Base-by-base conservation (phyloP, 768 basidiomycete genomes). In the Mycena maculata region DNA sequence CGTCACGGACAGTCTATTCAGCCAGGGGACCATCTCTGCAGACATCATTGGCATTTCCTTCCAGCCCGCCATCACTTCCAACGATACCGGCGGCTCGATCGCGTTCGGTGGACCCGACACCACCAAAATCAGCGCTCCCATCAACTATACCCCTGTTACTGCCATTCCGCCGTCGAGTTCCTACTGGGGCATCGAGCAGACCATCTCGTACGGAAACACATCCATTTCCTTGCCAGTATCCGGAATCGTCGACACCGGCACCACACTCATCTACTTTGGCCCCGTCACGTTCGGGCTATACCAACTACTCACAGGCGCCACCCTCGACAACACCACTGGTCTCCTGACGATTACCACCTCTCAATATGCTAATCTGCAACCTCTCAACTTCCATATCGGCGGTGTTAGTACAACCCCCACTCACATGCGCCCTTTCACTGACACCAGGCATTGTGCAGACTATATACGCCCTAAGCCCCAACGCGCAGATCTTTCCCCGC, bases 161-260 rank as follows among this genome's bases (percentile, higher is more conserved):
- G 22, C 28, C 5, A 49, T 33, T 33, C 36, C 47, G 20, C 88
- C 88, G 28, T 80, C 86, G 36, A 76, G 67, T 57, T 69, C 76
- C 27, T 89, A 82, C 81, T 90, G 88, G 89, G 89, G 89, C 36
- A 87, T 90, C 66, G 79, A 87, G 73, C 83, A 90, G 76, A 81
- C 81, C 63, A 79, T 89, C 65, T 79, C 77, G 20, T 88, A 87
- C 65, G 86, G 88, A 8, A 39, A 75, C 20, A 84, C 78, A 9
- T 77, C 78, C 23, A 86, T 89, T 56, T 76, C 88, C 58, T 28
- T 77, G 11, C 75, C 60, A 54, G 84, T 82, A 33, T 84, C 86
- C 39, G 89, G 56, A 36, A 64, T 90, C 65, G 86, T 90, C 50
- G 88, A 89, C 72, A 89, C 88, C 23, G 87, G 83, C 30, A 74